These are phyloP conservation scores for Ramularia collo-cygni DNA, from an alignment of 2,329 filamentous ascomycete genomes.

Conservation along the genomic window DNA sequence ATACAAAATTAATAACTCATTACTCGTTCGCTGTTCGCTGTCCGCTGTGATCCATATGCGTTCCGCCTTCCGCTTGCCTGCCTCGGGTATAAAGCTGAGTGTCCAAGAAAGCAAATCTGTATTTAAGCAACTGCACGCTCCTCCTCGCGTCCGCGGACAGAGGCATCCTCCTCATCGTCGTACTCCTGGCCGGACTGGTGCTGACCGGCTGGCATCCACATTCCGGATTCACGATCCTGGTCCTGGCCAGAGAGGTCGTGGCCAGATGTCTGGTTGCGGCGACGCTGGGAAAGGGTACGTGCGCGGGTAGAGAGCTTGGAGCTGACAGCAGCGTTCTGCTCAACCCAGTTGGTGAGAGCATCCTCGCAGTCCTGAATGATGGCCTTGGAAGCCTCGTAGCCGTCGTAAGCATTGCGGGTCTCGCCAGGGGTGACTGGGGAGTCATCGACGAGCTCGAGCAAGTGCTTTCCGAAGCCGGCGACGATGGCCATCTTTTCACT, in stretches of 20 bases:
- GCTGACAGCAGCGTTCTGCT: conserved; percentile 78
- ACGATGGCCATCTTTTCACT: conserved; percentile 98
- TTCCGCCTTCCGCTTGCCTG: conserved; percentile 8
- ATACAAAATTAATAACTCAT: conserved; percentile 10
- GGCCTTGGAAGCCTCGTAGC: conserved; percentile 94
- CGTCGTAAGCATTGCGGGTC: conserved; percentile 91
- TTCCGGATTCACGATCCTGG: conserved; percentile 60
- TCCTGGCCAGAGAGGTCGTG: conserved; percentile 81
- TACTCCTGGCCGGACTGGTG: conserved; percentile 54
- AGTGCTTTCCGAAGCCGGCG: conserved; percentile 93
- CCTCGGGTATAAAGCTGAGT: conserved; percentile 22
- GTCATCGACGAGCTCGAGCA: conserved; percentile 94
- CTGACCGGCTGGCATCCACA: conserved; percentile 71
- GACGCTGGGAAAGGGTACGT: conserved; percentile 79
- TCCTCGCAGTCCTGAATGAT: conserved; percentile 99
- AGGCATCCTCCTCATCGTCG: conserved; percentile 57
- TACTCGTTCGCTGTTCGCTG: conserved; percentile 18
- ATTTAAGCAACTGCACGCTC: conserved; percentile 29
- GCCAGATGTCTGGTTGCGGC: conserved; percentile 61
- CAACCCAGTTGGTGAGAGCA: conserved; percentile 93
- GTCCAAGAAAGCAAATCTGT: conserved; percentile 5
- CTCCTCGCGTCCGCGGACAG: conserved; percentile 42
- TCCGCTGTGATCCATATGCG: conserved; percentile 19
- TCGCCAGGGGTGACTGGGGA: conserved; percentile 95
- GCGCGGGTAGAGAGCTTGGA: conserved; percentile 82